Evolutionary conservation across 2,329 filamentous ascomycete species (phyloP), one percentile per base, ranked within the genome.

Genomic region (Cordyceps cateniannulata): DNA sequence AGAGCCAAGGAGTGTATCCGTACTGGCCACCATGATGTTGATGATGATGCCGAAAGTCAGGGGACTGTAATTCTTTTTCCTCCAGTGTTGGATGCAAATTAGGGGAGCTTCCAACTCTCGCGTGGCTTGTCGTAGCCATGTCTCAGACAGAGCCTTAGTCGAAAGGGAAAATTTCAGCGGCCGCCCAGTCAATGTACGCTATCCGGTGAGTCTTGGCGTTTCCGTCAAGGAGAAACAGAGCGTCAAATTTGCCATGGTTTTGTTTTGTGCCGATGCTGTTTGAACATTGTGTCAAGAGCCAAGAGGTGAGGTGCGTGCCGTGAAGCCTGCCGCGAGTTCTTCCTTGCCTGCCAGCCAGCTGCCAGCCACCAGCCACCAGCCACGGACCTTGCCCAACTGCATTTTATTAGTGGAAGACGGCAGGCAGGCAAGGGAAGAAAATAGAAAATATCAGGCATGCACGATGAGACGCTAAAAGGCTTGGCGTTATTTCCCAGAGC

Each of bases 401-500:
- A 35, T 35, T 35, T 35, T 55, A 45, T 16, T 45, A 44, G 32
- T 12, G 29, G 51, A 20, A 24, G 10, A 12, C 22, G 3, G 8
- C 22, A 24, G 44, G 20, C 44, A 18, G 44, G 20, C 22, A 18
- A 38, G 29, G n/a, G 10, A 18, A 16, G 25, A 53, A 6, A 25
- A 40, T 16, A 49, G 45, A 32, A 25, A 7, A 29, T 10, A 22
- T 14, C 12, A 22, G 16, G 7, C 8, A 50, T 45, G 47, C 48
- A 51, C 56, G 35, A 59, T 52, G 48, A 29, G 48, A 51, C 56
- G 56, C 56, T 51, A 59, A 59, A 59, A 45, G 38, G 10, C 56
- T 59, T 59, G 56, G 56, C 56, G 56, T 59, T 59, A 59, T 59
- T 59, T 59, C 56, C 56, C 56, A 16, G n/a, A 5, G 56, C 29